Evolutionary conservation across 345 rosid species (phyloP).

Genomic region (Melaleuca quinquenervia): DNA sequence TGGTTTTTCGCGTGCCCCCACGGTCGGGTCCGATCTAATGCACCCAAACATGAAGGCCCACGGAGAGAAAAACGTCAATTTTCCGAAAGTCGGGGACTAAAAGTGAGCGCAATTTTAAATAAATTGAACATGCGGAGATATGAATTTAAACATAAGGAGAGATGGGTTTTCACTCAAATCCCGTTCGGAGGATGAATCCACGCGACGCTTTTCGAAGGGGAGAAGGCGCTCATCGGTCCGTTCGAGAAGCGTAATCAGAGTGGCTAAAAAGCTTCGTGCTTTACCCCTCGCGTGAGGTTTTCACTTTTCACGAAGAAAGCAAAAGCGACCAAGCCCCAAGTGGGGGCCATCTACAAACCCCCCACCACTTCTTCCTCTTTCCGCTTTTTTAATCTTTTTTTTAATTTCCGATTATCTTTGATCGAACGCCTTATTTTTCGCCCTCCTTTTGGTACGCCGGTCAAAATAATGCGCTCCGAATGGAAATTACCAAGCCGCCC

Average conservation of each 20-base stretch:
- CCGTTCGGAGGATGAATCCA: not conserved
- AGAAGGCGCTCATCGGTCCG: not conserved
- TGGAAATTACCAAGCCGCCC: not conserved
- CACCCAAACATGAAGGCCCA: not conserved
- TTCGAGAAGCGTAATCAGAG: not conserved
- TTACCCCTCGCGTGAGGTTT: not conserved
- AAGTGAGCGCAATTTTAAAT: fast-evolving
- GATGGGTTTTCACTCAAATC: no score
- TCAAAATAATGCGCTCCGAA: not conserved
- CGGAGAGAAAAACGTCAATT: not conserved
- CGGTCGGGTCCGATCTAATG: not conserved
- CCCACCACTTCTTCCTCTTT: not conserved
- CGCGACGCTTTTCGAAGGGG: not conserved
- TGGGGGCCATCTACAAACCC: not conserved
- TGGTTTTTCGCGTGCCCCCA: not conserved
- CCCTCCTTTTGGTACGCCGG: not conserved
- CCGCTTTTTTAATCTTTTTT: not conserved
- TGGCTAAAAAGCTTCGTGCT: not conserved
- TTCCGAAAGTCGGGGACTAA: fast-evolving
- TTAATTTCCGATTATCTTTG: not conserved
- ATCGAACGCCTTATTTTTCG: not conserved
- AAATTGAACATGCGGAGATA: not conserved
- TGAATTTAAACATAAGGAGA: no score
- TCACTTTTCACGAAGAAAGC: not conserved
- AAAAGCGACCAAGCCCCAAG: not conserved